Base-by-base conservation (phyloP, 2,329 filamentous ascomycete species). In the Penicillium sclerotiorum region DNA sequence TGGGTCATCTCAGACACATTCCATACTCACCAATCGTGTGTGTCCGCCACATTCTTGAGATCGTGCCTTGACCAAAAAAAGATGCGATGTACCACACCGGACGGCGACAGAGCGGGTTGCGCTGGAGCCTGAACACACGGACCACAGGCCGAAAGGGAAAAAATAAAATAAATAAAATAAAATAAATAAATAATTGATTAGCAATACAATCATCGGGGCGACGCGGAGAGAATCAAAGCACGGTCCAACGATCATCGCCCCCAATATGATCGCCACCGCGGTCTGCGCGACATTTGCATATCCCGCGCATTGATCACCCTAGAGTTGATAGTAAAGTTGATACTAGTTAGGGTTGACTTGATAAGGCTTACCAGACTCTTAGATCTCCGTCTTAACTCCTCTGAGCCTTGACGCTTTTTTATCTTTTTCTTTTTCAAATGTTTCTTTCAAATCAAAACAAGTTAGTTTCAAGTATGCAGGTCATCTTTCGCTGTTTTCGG, bases 171-270 rank as follows among this genome's bases (percentile, higher is more conserved):
- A 36, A 8, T 11, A 8, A 38, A 38, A 38, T 5, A 7, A 15
- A 39, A 11, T 23, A 8, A 35, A 35, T 21, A 17, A 1, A 35
- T 15, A 30, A 44, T 20, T 13, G 17, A 32, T 44, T 25, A 27
- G 17, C 32, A 18, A 25, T 28, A n/a, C n/a, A n/a, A n/a, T n/a
- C n/a, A n/a, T 45, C 40, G 32, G 33, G 13, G 23, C 33, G 40
- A 8, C 45, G 28, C 47, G 55, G 44, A 46, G 48, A 58, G 45
- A 30, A 50, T 5, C 33, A 47, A 33, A 44, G 38, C 55, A 56
- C 48, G 58, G 59, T 52, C 59, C 59, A 61, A 57, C 58, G 52
- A 51, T 45, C 53, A 60, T 60, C 58, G 40, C 35, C 48, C 21
- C 41, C 48, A 45, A 43, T 38, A 51, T 55, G 55, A 56, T 58